Evolutionary conservation across 257 asterid genomes (phyloP), one percentile per base, ranked within the genome.

Genomic region (Capsicum rhomboideum): DNA sequence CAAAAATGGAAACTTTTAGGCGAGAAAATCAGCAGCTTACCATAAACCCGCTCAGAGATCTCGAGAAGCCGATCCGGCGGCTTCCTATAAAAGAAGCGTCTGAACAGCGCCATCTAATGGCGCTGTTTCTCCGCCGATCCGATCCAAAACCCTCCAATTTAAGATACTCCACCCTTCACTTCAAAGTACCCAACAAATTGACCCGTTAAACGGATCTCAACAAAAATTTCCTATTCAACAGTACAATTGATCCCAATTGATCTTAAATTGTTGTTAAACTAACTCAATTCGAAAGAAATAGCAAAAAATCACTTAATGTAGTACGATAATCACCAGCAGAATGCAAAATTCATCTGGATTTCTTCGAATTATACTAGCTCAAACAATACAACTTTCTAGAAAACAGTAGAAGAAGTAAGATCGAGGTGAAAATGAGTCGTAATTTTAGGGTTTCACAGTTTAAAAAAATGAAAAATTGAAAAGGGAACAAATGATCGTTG

Each of bases 41-140:
- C 99, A 63, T 95, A 97, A 82, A 97, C 99, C 91, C 99, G 90
- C 88, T 97, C 99, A 53, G 98, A 95, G 89, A 97, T 97, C 93
- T 97, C 99, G 26, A 97, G 97, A 87, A 97, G 99, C 91, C 99
- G 97, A 92, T 97, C 99, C 56, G 99, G 99, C 69, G 99, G 99
- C 95, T 97, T 97, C 90, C 97, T 86, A 82, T 97, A 94, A 85
- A 97, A 97, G 94, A 97, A 94, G 67, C 99, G 92, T 87, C 99
- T 90, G 91, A 97, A 94, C 99, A 97, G 98, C 99, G 99, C 99
- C 99, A 97, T 97, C 85, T 82, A 89, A 87, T 91, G 98, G 99
- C 98, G 98, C 99, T 92, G 99, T 94, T 92, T 85, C 56, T 71
- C 85, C 87, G 89, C 90, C 84, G 87, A 90, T 86, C 91, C 85